Evolutionary conservation across 345 rosid genomes (phyloP), one percentile per base, ranked within the genome.

Genomic region (Aquilaria yunnanensis): DNA sequence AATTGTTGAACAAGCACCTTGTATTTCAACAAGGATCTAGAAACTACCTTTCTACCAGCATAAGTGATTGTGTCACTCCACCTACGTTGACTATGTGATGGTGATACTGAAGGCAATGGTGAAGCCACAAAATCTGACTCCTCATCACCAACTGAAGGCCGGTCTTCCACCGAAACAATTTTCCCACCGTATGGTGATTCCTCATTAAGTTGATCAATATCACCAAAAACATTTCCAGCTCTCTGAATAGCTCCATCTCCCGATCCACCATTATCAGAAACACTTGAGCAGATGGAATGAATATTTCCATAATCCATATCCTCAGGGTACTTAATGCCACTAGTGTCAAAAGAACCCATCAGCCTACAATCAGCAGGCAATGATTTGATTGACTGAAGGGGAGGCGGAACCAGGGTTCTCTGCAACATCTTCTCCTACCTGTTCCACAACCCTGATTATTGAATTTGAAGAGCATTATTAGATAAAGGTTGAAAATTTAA

Each of bases 61-160:
- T 83, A 90, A 10, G 89, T 78, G 59, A 72, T 80, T 74, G 86
- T 84, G 69, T 94, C 97, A 34, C 79, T 73, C 99, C 97, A 90
- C 75, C 84, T 80, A 23, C 78, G 72, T 47, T 88, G 92, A 54
- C 61, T 83, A 58, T 45, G 76, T 66, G 80, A 80, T 37, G 60
- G 37, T 13, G 88, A 75, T 55, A 71, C 61, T 56, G 80, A 80
- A 72, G 86, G 85, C 70, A 78, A 71, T 51, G 86, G 77, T 45
- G 54, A 59, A 62, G 80, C 58, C 51, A 57, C 77, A 56, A 80
- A 57, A 70, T 75, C 95, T 60, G 62, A 54, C 61, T 85, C 85
- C 57, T 67, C 89, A 68, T 82, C 78, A 50, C 62, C 72, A 2
- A 53, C 54, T 47, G 78, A 69, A 55, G 72, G 85, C 79, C 81